These are phyloP conservation scores for Ilex asprella DNA, from an alignment of 257 asterid genomes.

Conservation along the genomic window DNA sequence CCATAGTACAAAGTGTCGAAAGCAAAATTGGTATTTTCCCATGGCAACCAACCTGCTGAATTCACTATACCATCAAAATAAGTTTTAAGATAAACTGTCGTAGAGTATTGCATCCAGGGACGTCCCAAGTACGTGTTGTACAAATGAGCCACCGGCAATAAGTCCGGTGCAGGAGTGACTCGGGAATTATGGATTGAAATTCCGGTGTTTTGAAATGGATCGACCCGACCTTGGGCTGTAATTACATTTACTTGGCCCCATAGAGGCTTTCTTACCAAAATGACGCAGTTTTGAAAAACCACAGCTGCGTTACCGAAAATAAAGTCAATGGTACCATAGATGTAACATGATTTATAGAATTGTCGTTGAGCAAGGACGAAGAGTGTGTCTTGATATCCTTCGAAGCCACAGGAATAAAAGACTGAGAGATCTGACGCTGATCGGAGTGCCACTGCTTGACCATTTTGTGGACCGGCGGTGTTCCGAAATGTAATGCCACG, in stretches of 20 bases:
- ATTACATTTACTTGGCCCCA: conserved; percentile 60
- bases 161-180: conserved; percentile 57
- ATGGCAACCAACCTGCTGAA: conserved; percentile 71
- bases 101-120: conserved; percentile 73
- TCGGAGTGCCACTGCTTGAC: conserved; percentile 84
- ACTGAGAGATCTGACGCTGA: conserved; percentile 85
- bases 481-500: conserved; percentile 81
- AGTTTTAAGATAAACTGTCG: conserved; percentile 57
- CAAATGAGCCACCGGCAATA: conserved; percentile 31
- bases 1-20: conserved; percentile 64
- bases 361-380: conserved; percentile 80
- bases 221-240: conserved; percentile 90
- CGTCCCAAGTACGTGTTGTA: conserved; percentile 58
- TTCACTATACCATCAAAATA: conserved; percentile 42
- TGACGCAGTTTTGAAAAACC: conserved; percentile 63
- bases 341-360: conserved; percentile 56
- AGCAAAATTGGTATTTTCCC: conserved; percentile 57
- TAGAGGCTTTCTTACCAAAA: conserved; percentile 64
- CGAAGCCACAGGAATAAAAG: conserved; percentile 67
- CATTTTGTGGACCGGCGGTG: conserved; percentile 62
- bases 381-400: conserved; percentile 87
- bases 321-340: conserved; percentile 74
- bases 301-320: conserved; percentile 88
- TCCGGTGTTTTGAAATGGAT: conserved; percentile 88
- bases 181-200: conserved; percentile 64